Conservation (phyloP, 805 yeast species). For the Ogataea kodamae region DNA sequence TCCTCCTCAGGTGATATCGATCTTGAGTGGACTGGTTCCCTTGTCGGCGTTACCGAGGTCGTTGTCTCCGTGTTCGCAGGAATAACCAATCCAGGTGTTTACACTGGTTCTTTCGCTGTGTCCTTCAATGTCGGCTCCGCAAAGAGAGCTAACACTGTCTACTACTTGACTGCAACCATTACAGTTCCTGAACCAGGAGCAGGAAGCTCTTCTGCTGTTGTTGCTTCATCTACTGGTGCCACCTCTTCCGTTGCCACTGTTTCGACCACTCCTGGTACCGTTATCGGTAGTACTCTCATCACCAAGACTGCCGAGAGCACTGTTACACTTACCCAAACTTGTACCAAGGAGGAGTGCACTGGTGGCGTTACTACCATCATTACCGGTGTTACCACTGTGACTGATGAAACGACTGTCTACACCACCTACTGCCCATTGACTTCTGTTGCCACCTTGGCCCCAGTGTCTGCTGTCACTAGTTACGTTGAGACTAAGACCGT, state of each 20-base stretch:
- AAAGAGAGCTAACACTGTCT: slow-evolving; percentile 25
- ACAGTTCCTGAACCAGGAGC: slow-evolving; percentile 1
- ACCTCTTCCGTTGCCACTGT: slow-evolving; percentile 6
- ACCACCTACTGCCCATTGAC: slow-evolving; percentile 37
- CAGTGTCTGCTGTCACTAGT: slow-evolving; percentile 16
- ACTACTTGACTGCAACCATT: slow-evolving; percentile 23
- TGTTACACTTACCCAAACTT: slow-evolving; percentile 23
- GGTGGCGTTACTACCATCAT: slow-evolving; percentile 23
- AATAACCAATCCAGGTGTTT: slow-evolving; percentile 16
- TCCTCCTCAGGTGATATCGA: slow-evolving; percentile 18
- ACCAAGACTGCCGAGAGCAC: slow-evolving; percentile 18
- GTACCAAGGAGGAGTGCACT: slow-evolving; percentile 21
- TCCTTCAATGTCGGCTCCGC: slow-evolving; percentile 18
- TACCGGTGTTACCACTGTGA: slow-evolving; percentile 29
- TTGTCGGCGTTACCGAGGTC: slow-evolving; percentile 10
- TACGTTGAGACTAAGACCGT: slow-evolving; percentile 9
- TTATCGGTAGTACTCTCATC: too few relatives aligned
- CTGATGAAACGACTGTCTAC: slow-evolving; percentile 22
- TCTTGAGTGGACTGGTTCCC: slow-evolving; percentile 11
- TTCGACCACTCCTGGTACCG: slow-evolving; percentile 3
- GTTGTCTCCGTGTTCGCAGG: slow-evolving; percentile 19
- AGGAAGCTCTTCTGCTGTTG: slow-evolving; percentile 2
- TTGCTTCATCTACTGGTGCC: slow-evolving; percentile 18
- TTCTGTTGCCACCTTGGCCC: slow-evolving; percentile 19
- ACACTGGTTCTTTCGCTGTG: slow-evolving; percentile 21